phyloP scores from a whole-genome alignment of 257 asterid genomes.

The Solanum medicagineum region DNA sequence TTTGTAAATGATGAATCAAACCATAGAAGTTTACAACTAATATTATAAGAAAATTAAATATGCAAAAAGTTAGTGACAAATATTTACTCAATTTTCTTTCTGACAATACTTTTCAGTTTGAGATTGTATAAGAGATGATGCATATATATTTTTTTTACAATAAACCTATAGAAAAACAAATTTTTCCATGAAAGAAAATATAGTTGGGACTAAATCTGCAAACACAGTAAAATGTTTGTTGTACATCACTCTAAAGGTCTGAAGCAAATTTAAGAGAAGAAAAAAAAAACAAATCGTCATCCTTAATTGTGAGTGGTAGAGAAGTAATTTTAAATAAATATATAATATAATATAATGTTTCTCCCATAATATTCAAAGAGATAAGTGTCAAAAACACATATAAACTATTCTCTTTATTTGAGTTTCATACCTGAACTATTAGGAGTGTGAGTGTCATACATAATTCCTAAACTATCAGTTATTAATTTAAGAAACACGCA shows the following conservation, averaged over 20 bases:
- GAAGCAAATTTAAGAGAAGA: neutral
- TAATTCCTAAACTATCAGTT: too few relatives aligned
- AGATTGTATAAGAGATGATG: neutral
- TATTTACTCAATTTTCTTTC: neutral
- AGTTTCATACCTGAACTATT: too few relatives aligned
- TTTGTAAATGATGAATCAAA: neutral
- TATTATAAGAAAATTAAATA: neutral
- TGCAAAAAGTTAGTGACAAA: neutral
- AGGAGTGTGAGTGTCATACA: too few relatives aligned
- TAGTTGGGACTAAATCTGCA: neutral
- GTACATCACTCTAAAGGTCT: neutral
- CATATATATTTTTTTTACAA: neutral
- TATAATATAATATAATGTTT: neutral
- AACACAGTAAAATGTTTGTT: neutral
- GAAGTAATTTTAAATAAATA: conserved; percentile 14
- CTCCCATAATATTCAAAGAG: neutral
- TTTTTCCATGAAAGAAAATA: neutral
- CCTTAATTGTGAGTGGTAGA: conserved; percentile 4
- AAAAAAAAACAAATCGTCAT: neutral
- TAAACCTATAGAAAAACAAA: neutral
- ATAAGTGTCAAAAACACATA: too few relatives aligned
- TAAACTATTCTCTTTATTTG: too few relatives aligned
- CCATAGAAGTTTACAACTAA: neutral
- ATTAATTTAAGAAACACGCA: too few relatives aligned
- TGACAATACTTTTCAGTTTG: neutral